Percentiles rank a stretch among this genome's conserved stretches.
phyloP scores from a whole-genome alignment of 2,329 filamentous ascomycete genomes.

The Penicillium hordei region DNA sequence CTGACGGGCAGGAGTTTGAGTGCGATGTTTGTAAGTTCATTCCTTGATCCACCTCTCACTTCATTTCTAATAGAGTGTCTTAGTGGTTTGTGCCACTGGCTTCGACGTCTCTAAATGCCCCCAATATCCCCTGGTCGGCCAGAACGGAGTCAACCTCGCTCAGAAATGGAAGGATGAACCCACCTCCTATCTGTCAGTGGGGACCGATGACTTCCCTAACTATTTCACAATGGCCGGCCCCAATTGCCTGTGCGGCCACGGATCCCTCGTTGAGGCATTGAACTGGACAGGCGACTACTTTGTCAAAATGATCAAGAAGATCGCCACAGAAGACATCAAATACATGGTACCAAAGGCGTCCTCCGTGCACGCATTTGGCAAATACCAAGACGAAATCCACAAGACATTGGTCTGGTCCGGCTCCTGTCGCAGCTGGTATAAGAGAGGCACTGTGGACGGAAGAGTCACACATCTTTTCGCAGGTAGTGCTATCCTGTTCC shows the following conservation, averaged over 20 bases:
- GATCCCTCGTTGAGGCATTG: slow-evolving; percentile 24
- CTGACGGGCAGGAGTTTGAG: slow-evolving; percentile 21
- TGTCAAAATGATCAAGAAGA: slow-evolving; percentile 34
- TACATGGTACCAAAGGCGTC: slow-evolving; percentile 38
- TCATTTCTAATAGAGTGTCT: background rate
- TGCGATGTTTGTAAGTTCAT: slow-evolving; percentile 2
- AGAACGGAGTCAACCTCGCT: slow-evolving; percentile 21
- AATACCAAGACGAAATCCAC: slow-evolving; percentile 52
- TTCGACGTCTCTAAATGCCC: slow-evolving; percentile 43
- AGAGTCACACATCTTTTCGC: slow-evolving; percentile 49
- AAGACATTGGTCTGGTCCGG: slow-evolving; percentile 33
- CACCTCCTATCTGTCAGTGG: slow-evolving; percentile 29
- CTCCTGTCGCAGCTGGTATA: slow-evolving; percentile 56
- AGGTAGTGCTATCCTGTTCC: slow-evolving; percentile 44
- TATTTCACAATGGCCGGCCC: slow-evolving; percentile 36
- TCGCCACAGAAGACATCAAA: slow-evolving; percentile 33
- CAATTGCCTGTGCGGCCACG: slow-evolving; percentile 32
- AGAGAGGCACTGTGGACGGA: slow-evolving; percentile 46
- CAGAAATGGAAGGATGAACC: slow-evolving; percentile 29
- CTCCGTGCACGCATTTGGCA: slow-evolving; percentile 47
- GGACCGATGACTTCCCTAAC: slow-evolving; percentile 30
- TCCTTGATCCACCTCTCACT: background rate
- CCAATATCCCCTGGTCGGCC: slow-evolving; percentile 36
- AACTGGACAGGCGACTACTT: slow-evolving; percentile 33
- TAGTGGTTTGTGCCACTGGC: slow-evolving; percentile 40